Percentiles rank a stretch among this genome's conserved stretches.
Evolutionary conservation across 2,329 filamentous ascomycete species (phyloP).

Genomic region (Hysterium pulicare): DNA sequence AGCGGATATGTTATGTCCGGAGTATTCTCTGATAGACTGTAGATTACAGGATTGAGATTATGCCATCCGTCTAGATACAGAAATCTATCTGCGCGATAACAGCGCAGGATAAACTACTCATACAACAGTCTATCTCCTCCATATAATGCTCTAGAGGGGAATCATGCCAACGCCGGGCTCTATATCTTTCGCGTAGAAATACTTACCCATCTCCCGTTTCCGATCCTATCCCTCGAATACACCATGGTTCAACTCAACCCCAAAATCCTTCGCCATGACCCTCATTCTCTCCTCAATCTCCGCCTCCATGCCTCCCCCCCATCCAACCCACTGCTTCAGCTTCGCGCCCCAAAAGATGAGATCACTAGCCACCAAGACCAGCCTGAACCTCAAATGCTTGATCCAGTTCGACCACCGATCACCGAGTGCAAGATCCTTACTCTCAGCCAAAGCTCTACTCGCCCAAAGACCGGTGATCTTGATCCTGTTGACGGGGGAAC

Average conservation of each 20-base stretch:
- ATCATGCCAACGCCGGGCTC: neutral
- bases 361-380: conserved; percentile 73
- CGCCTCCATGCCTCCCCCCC: conserved; percentile 87
- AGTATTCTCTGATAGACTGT: too few species aligned
- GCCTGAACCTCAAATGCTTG: conserved; percentile 76
- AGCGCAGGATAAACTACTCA: too few species aligned
- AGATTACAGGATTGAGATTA: too few species aligned
- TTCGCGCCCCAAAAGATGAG: conserved; percentile 79
- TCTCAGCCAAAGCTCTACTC: conserved; percentile 74
- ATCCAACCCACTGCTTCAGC: conserved; percentile 70
- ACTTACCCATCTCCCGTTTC: neutral
- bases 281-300: conserved; percentile 87
- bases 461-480: conserved; percentile 95
- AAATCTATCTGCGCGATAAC: too few species aligned
- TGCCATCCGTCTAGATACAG: too few species aligned
- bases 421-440: conserved; percentile 58
- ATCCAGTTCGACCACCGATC: conserved; percentile 68
- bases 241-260: conserved; percentile 82
- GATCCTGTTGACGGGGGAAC: conserved; percentile 82
- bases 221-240: conserved; percentile 76
- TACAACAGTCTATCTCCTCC: too few species aligned
- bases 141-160: too few species aligned
- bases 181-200: neutral
- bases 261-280: conserved; percentile 84
- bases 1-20: too few species aligned